Evolutionary conservation across 2,329 filamentous ascomycete species (phyloP), one percentile per base, ranked within the genome.

Genomic region (Epichloe gansuensis): DNA sequence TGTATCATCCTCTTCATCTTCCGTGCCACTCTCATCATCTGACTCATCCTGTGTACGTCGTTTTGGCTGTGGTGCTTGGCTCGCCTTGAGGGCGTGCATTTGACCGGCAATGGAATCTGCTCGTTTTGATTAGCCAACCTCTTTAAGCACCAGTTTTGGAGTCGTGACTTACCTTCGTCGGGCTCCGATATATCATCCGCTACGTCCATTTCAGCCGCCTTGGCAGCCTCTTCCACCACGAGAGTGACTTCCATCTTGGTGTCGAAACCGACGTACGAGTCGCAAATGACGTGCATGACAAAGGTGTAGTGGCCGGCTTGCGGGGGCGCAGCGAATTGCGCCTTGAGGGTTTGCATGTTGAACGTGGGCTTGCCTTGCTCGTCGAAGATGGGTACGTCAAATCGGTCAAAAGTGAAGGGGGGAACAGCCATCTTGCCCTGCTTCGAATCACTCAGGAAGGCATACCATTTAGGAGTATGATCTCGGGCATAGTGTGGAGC

Each of bases 131-230:
- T 38, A 54, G 46, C 21, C 8, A 31, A 31, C 31, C 3, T 31
- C 8, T 31, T 31, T 11, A 11, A 8, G 31, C 31, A 31, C 31
- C 31, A 31, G 31, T 11, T 4, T 11, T 13, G 5, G 9, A 9
- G 50, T 21, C 56, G 52, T 40, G 51, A 48, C 84, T 74, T 77
- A 95, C 93, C 93, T 75, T 98, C 93, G 57, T 97, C 93, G 38
- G 94, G 93, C 67, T 98, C 93, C 65, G 88, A 95, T 59, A 98
- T 98, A 54, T 98, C 93, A 61, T 95, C 93, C 59, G 96, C 89
- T 47, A 83, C 86, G 50, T 81, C 80, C 64, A 95, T 83, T 59
- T 85, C 80, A 21, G 80, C 84, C 5, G 88, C 90, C 71, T 91
- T 93, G 68, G 81, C 86, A 36, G 87, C 84, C 61, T 97, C 90